phyloP scores from a whole-genome alignment of 345 rosid genomes.

The Moricandia moricandioides region DNA sequence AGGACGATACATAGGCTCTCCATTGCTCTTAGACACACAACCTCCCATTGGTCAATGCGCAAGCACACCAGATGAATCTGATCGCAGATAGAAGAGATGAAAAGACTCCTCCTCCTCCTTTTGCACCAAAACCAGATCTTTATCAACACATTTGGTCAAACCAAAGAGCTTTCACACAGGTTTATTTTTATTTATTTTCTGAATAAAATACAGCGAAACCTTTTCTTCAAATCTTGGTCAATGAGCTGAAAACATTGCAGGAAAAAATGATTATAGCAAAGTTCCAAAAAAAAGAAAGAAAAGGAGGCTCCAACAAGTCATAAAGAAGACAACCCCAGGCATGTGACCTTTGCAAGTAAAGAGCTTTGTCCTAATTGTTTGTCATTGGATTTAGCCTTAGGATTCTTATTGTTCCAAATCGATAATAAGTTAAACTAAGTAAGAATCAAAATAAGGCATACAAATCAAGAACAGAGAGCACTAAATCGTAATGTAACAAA shows the following conservation, averaged over 20 bases:
- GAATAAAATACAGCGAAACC: constrained; percentile 19
- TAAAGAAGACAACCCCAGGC: constrained; percentile 43
- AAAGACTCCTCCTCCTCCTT: background rate
- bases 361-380: constrained; percentile 48
- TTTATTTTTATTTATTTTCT: background rate
- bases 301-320: constrained; percentile 45
- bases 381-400: constrained; percentile 34
- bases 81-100: constrained; percentile 30
- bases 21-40: constrained; percentile 82
- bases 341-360: constrained; percentile 52
- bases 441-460: constrained; percentile 9
- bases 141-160: constrained; percentile 46
- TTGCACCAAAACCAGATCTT: constrained; percentile 42
- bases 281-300: constrained; percentile 26
- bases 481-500: too few relatives aligned
- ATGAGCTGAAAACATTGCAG: constrained; percentile 54
- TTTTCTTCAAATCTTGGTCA: constrained; percentile 49
- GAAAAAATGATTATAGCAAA: constrained; percentile 43
- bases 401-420: constrained; percentile 1
- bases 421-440: constrained; percentile 1
- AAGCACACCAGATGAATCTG: constrained; percentile 29
- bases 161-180: constrained; percentile 35
- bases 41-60: constrained; percentile 70
- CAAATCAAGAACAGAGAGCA: constrained; percentile 4
- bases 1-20: constrained; percentile 51